A percentile compares a stretch with the other conserved stretches of the same genome.
phyloP scores from a whole-genome alignment of 2,329 filamentous ascomycete species.

The Thielaviopsis euricoi region DNA sequence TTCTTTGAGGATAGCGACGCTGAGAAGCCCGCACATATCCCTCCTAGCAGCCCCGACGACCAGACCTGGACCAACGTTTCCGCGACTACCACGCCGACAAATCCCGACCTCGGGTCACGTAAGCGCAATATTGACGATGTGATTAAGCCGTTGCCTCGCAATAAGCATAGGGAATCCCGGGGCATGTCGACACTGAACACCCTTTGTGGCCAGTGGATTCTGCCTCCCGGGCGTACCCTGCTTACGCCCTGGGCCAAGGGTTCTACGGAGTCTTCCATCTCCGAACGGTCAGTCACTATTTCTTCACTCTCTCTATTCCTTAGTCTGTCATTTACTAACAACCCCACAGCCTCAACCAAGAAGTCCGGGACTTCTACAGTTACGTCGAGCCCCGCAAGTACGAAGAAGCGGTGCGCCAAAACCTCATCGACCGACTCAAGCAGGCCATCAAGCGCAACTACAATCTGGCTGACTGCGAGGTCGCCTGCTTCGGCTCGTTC shows the following conservation, averaged over 20 bases:
- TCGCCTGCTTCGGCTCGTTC: constrained; percentile 82
- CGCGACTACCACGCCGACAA: constrained; percentile 12
- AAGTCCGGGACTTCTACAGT: constrained; percentile 77
- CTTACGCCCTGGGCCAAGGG: constrained; percentile 44
- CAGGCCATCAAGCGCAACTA: constrained; percentile 34
- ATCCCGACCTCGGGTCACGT: constrained; percentile 37
- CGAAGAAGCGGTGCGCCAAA: constrained; percentile 58
- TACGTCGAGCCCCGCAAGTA: constrained; percentile 63
- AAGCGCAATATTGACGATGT: constrained; percentile 62
- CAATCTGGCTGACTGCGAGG: constrained; percentile 42
- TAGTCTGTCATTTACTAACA: not conserved
- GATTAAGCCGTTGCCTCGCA: constrained; percentile 42
- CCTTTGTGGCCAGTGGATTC: constrained; percentile 36
- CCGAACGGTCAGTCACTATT: not conserved
- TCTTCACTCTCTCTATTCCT: constrained; percentile 8
- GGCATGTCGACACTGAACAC: constrained; percentile 30
- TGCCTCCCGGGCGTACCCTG: constrained; percentile 21
- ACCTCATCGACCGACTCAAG: constrained; percentile 55
- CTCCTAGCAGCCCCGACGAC: constrained; percentile 2
- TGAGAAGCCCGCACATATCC: constrained; percentile 20
- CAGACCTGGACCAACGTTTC: constrained; percentile 10
- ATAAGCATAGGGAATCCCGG: constrained; percentile 20
- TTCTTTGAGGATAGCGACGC: constrained; percentile 58
- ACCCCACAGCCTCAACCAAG: constrained; percentile 59
- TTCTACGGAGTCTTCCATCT: not conserved